Base-by-base conservation (phyloP, 768 basidiomycete species). In the Podaxis sp. region DNA sequence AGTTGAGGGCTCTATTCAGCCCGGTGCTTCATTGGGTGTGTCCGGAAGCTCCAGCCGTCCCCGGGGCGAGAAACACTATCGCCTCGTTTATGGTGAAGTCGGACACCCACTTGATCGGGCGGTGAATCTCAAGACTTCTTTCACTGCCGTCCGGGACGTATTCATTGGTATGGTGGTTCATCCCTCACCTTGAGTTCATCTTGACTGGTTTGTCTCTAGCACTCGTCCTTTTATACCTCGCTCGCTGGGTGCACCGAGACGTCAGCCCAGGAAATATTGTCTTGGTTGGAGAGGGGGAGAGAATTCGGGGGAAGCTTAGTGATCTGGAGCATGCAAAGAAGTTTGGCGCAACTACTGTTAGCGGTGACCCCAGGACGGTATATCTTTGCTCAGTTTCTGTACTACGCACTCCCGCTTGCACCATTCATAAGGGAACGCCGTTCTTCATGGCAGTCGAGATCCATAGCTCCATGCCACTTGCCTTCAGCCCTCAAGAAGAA, bases 21-120 rank as follows among this genome's bases (percentile, higher is more conserved):
- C 16, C 6, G 11, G 11, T 16, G 38, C 38, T 14, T 40, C 38
- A n/a, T 40, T 14, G 13, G 14, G 38, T n/a, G 13, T 40, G 16
- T n/a, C 16, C 11, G 16, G 38, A 13, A 13, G 14, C 16, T 40
- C 16, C 38, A 14, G 6, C 38, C 38, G 16, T 14, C 38, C 38
- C 11, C 38, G 6, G 1, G 40, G 16, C n/a, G 21, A 40, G 13
- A 32, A 23, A 10, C 50, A 53, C 5, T 48, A 60, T 21, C 44
- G 25, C 3, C 37, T 52, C 16, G 25, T 60, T n/a, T 54, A 60
- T 11, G 16, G 50, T 10, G n/a, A 54, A 14, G 44, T 38, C 18
- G 60, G 60, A 23, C 9, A 21, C 57, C 36, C 61, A 38, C 54
- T 55, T 18, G 36, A 76, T 62, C 71, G 75, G 54, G 73, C 73